Percentiles rank a stretch among this genome's conserved stretches.
Evolutionary conservation across 1,284 basidiomycete species (phyloP).

Genomic region (Serendipita sp.): DNA sequence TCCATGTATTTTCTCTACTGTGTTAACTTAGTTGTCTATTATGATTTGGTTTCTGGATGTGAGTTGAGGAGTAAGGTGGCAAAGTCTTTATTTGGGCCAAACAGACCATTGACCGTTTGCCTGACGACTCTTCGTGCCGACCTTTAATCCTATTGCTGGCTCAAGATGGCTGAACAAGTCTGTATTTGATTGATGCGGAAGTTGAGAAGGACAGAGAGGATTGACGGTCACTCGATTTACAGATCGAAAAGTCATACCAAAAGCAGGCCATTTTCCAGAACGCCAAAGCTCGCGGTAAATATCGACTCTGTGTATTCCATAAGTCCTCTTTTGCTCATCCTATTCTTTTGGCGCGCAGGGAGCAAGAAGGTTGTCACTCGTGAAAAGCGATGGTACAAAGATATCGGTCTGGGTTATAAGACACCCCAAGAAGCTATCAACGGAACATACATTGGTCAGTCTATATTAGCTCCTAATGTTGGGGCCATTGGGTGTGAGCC

Average conservation of each 20-base stretch:
- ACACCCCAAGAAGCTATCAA: constrained; percentile 92
- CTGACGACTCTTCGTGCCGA: neutral
- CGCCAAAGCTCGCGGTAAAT: constrained; percentile 83
- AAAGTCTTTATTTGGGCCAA: neutral
- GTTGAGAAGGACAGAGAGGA: neutral
- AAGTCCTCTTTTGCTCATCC: constrained; percentile 7
- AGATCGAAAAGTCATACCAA: constrained; percentile 91
- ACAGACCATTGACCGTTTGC: neutral
- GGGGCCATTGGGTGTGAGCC: neutral
- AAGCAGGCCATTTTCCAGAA: constrained; percentile 99
- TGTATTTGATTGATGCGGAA: constrained; percentile 16
- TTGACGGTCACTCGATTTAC: constrained; percentile 12
- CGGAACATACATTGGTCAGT: constrained; percentile 90
- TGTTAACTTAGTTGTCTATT: neutral
- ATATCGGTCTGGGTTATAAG: constrained; percentile 94
- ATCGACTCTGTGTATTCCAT: constrained; percentile 8
- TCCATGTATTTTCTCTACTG: neutral
- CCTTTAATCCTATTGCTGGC: neutral
- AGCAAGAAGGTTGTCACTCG: constrained; percentile 85
- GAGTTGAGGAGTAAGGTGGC: neutral
- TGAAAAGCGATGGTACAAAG: constrained; percentile 99
- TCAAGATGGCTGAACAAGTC: constrained; percentile 52
- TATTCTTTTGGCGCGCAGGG: constrained; percentile 27
- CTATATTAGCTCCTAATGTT: neutral
- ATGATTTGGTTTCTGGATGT: neutral